These are phyloP conservation scores for Mortierella sp. DNA, from an alignment of 371 early-diverging fungal genomes.

Conservation along the genomic window DNA sequence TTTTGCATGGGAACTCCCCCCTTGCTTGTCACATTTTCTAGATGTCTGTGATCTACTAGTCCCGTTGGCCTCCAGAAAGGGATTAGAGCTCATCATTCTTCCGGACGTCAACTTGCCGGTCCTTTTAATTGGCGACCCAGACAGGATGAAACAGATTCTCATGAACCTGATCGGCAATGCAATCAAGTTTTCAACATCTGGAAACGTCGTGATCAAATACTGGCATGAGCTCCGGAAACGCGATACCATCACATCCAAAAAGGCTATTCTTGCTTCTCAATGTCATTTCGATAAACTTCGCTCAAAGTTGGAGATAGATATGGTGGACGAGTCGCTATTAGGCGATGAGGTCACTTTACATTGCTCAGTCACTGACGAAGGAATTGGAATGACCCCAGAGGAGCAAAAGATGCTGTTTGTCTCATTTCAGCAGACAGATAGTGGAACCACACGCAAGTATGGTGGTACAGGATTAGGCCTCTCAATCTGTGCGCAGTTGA, in stretches of 20 bases:
- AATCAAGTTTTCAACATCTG: conserved; percentile 76
- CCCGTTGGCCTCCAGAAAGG: conserved; percentile 65
- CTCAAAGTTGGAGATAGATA: neutral
- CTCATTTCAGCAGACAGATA: conserved; percentile 71
- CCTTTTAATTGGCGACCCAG: conserved; percentile 62
- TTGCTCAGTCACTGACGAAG: conserved; percentile 59
- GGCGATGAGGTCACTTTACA: conserved; percentile 38
- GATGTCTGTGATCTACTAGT: conserved; percentile 69
- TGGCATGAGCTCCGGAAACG: conserved; percentile 61
- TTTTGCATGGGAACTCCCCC: neutral
- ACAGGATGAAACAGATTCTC: conserved; percentile 65
- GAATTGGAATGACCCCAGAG: conserved; percentile 69
- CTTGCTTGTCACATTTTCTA: neutral
- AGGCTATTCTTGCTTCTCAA: conserved; percentile 2
- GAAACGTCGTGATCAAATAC: conserved; percentile 68
- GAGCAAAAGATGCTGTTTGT: conserved; percentile 70
- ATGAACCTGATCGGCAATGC: conserved; percentile 75
- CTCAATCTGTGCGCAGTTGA: conserved; percentile 69
- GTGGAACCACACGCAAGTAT: conserved; percentile 72
- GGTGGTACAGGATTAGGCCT: conserved; percentile 77
- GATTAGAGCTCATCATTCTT: conserved; percentile 62
- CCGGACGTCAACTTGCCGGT: conserved; percentile 57
- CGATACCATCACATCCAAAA: conserved; percentile 44
- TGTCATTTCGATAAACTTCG: conserved; percentile 7
- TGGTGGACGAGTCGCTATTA: conserved; percentile 1